Evolutionary conservation across 1,284 basidiomycete genomes (phyloP).

Genomic region (Boletellus dicymbophilus): DNA sequence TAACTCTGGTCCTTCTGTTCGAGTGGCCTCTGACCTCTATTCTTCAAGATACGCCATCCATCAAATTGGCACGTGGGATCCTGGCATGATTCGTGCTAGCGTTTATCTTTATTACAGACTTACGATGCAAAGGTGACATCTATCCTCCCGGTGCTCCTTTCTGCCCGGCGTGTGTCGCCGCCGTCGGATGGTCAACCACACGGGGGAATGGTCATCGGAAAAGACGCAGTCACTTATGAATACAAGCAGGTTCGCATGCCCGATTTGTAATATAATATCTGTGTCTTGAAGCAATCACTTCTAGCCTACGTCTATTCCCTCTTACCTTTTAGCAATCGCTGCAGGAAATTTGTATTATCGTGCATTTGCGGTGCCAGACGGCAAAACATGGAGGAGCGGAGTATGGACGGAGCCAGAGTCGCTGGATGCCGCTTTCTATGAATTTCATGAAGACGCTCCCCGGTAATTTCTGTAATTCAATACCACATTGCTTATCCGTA

Average conservation of each 20-base stretch:
- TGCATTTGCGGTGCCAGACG: conserved; percentile 59
- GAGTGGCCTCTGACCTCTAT: neutral
- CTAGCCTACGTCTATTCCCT: conserved; percentile 81
- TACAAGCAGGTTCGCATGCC: conserved; percentile 63
- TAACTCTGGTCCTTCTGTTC: no score
- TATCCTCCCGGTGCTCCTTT: conserved; percentile 82
- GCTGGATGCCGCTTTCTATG: conserved; percentile 80
- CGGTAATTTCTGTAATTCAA: conserved; percentile 42
- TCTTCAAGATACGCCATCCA: conserved; percentile 61
- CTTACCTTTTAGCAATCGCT: conserved; percentile 88
- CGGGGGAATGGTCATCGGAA: conserved; percentile 71
- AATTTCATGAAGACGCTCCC: conserved; percentile 86
- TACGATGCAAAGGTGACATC: conserved; percentile 79
- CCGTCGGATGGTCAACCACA: conserved; percentile 67
- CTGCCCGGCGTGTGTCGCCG: conserved; percentile 77
- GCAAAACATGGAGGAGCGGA: conserved; percentile 76
- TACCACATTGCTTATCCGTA: neutral
- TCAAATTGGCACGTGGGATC: conserved; percentile 59
- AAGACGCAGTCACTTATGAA: conserved; percentile 63
- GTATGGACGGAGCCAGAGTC: conserved; percentile 91
- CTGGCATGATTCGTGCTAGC: neutral
- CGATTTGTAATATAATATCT: neutral
- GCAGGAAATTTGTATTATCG: conserved; percentile 79
- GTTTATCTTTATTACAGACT: conserved; percentile 44
- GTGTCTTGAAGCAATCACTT: neutral